Evolutionary conservation across 2,329 filamentous ascomycete species (phyloP), one percentile per base, ranked within the genome.

Genomic region (Aphanoascus verrucosus): DNA sequence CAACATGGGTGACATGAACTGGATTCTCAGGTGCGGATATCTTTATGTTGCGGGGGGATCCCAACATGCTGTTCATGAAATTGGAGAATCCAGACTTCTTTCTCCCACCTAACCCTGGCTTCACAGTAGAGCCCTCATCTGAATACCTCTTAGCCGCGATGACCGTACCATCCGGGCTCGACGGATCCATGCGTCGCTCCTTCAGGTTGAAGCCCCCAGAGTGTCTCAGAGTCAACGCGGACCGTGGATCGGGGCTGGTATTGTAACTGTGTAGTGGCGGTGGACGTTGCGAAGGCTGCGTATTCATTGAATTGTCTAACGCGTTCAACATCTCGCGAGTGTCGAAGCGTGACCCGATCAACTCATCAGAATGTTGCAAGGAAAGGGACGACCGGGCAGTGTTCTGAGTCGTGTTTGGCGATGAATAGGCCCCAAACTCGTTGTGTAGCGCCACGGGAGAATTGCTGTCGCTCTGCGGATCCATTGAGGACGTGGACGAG

Each of bases 21-120:
- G 93, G 93, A 64, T 98, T 97, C 70, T 95, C 90, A 52, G 93
- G 93, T 37, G 89, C 88, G n/a, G 93, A 97, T 63, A 98, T 98
- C 69, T 91, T 82, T 45, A 93, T 88, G 59, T 89, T 88, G 70
- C 90, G 87, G 51, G 87, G 89, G 35, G 89, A 91, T 60, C 87
- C 86, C 55, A 94, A 83, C 65, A 83, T 74, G 67, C 84, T 91
- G 68, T 84, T 91, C 75, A 95, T 83, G 64, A 94, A 89, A 61
- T 84, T 87, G 14, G 87, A 89, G 66, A 95, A 88, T 55, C 87
- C 88, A 49, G 86, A 86, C 74, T 94, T 94, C 74, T 94, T 94
- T 64, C 87, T 80, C 57, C 83, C 70, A 57, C 83, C 74, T 56
- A 72, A 70, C 2, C 76, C 72, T 14, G 76, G 73, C 64, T 82